Percentiles rank a stretch among this genome's conserved stretches.
Evolutionary conservation across 768 basidiomycete species (phyloP).

Genomic region (Lactarius vividus): DNA sequence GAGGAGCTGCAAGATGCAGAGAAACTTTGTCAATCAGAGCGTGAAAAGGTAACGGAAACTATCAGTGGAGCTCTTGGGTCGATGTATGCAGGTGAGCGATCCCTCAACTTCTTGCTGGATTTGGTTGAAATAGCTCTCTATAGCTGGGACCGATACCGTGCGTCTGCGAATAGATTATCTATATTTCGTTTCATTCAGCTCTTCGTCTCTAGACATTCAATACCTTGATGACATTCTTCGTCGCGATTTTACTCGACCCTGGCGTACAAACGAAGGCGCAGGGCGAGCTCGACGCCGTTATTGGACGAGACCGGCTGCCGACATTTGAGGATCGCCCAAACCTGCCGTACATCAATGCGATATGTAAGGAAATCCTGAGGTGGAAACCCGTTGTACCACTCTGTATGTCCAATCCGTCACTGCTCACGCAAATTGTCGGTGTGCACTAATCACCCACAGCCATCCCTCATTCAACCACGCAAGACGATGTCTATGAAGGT

Average conservation of each 20-base stretch:
- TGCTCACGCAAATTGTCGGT: neutral
- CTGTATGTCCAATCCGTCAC: neutral
- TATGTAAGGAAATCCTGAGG: conserved; percentile 13
- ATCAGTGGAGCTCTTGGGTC: conserved; percentile 7
- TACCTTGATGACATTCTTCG: conserved; percentile 7
- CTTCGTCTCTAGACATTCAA: neutral
- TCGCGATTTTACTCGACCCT: conserved; percentile 2
- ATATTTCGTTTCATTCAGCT: neutral
- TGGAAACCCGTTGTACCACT: conserved; percentile 6
- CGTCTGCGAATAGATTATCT: neutral
- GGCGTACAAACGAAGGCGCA: conserved; percentile 10
- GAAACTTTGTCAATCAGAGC: neutral
- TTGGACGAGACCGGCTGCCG: neutral
- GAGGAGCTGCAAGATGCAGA: conserved; percentile 8
- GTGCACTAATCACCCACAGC: neutral
- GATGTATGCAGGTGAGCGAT: conserved; percentile 1
- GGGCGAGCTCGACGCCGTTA: conserved; percentile 11
- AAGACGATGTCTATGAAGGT: conserved; percentile 14
- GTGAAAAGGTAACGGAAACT: neutral
- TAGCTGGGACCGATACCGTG: conserved; percentile 18
- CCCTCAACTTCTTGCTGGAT: neutral
- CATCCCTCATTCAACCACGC: conserved; percentile 1
- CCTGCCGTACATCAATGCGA: conserved; percentile 11
- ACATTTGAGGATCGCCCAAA: conserved; percentile 14
- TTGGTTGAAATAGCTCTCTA: neutral